Evolutionary conservation across 129 eudicot genomes (phyloP).

Genomic region (Flaveria bidentis): DNA sequence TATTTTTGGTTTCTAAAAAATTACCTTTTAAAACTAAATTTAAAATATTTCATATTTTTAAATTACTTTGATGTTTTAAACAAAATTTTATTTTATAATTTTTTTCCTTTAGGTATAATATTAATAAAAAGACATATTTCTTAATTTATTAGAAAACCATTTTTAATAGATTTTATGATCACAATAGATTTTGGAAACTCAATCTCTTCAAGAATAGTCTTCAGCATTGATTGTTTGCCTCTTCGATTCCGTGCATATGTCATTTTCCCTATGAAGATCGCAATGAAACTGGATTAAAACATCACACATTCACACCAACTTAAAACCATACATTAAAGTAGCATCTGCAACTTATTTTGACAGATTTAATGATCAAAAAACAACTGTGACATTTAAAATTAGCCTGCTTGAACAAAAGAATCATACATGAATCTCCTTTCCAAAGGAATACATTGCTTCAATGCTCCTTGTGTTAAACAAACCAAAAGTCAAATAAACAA

Average conservation of each 20-base stretch:
- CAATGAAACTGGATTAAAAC: background rate
- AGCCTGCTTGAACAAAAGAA: background rate
- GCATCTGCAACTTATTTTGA: background rate
- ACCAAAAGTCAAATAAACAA: too few relatives aligned
- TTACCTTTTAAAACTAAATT: too few relatives aligned
- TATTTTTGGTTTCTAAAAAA: too few relatives aligned
- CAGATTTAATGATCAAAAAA: too few relatives aligned
- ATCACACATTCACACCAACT: background rate
- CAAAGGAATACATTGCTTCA: background rate
- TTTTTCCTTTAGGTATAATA: too few relatives aligned
- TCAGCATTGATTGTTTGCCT: slow-evolving; percentile 80
- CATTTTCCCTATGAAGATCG: slow-evolving; percentile 71
- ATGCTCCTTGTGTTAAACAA: too few relatives aligned
- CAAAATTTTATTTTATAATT: too few relatives aligned
- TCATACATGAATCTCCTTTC: background rate
- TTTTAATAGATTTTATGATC: too few relatives aligned
- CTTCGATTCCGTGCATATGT: slow-evolving; percentile 80
- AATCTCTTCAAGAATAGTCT: slow-evolving; percentile 87
- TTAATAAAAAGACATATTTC: too few relatives aligned
- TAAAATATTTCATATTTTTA: too few relatives aligned
- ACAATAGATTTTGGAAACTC: slow-evolving; percentile 77
- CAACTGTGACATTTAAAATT: background rate
- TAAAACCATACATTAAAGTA: background rate
- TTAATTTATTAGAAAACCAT: too few relatives aligned
- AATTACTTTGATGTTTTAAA: too few relatives aligned